Percentiles rank a stretch among this genome's conserved stretches.
These are phyloP conservation scores for Verticillium nubilum DNA, from an alignment of 2,329 filamentous ascomycete genomes.

Conservation along the genomic window DNA sequence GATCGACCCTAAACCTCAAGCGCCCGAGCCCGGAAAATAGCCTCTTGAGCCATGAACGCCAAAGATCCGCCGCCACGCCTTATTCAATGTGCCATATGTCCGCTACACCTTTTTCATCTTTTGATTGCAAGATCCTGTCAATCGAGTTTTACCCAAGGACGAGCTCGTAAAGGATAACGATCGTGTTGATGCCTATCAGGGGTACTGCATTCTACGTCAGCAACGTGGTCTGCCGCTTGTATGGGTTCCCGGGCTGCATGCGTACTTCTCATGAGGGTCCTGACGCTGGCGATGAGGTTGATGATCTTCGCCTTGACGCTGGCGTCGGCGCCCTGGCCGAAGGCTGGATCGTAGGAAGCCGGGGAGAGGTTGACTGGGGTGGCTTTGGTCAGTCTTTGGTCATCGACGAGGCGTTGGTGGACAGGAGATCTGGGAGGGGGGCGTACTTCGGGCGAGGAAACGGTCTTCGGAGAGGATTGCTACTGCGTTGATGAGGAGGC, in stretches of 20 bases:
- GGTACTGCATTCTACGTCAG: slow-evolving; percentile 54
- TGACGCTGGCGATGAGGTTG: slow-evolving; percentile 82
- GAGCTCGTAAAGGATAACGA: slow-evolving; percentile 80
- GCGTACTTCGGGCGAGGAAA: slow-evolving; percentile 67
- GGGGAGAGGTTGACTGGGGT: slow-evolving; percentile 67
- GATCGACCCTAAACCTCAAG: no score
- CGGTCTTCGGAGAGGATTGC: slow-evolving; percentile 92
- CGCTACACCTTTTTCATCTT: background rate
- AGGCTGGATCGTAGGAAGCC: slow-evolving; percentile 65
- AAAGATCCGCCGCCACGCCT: no score
- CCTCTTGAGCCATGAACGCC: no score
- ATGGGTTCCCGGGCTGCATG: background rate
- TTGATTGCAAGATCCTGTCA: background rate
- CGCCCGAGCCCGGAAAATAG: no score
- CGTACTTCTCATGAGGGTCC: slow-evolving; percentile 86
- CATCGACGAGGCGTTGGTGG: no score
- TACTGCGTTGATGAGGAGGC: slow-evolving; percentile 90
- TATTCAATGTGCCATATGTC: background rate
- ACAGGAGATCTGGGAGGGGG: background rate
- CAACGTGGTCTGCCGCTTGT: background rate
- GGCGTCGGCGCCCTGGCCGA: slow-evolving; percentile 66
- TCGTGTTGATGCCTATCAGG: slow-evolving; percentile 73
- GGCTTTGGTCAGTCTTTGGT: background rate
- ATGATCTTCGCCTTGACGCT: slow-evolving; percentile 84
- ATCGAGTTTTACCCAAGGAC: slow-evolving; percentile 58